Percentiles rank a stretch among this genome's conserved stretches.
Evolutionary conservation across 352 stramenopile genomes (phyloP).

Genomic region (Phytophthora hybrid): DNA sequence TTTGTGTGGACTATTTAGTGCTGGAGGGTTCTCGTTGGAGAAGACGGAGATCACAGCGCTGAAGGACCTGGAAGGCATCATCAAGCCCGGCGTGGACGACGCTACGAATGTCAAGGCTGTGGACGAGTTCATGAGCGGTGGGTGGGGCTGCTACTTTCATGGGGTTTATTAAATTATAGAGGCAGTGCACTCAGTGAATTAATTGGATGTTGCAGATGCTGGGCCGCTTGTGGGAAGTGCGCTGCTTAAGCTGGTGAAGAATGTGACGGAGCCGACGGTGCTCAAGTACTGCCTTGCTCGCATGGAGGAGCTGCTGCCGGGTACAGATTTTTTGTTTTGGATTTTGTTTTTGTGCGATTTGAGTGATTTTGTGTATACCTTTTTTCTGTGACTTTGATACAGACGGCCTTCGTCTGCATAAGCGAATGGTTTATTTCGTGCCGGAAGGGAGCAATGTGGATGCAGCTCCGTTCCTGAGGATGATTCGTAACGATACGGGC

Average conservation of each 20-base stretch:
- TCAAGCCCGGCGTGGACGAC: conserved; percentile 72
- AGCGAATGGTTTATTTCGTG: conserved; percentile 83
- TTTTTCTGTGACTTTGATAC: background rate
- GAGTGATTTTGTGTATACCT: conserved; percentile 7
- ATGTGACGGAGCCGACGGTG: conserved; percentile 89
- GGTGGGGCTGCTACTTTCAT: background rate
- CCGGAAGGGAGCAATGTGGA: conserved; percentile 79
- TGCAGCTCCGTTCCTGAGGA: conserved; percentile 80
- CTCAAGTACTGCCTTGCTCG: conserved; percentile 88
- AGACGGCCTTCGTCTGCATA: conserved; percentile 84
- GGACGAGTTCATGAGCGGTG: conserved; percentile 76
- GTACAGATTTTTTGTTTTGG: conserved; percentile 32
- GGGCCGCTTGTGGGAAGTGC: conserved; percentile 65
- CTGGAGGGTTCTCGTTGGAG: conserved; percentile 83
- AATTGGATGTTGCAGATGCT: conserved; percentile 49
- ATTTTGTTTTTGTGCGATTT: background rate
- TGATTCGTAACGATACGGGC: conserved; percentile 87
- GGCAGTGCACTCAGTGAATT: background rate
- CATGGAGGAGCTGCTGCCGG: conserved; percentile 88
- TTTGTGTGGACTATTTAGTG: conserved; percentile 33
- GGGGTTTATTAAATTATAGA: background rate
- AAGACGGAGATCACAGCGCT: conserved; percentile 88
- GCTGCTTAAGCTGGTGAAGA: conserved; percentile 88
- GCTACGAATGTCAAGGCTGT: conserved; percentile 67
- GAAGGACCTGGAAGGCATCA: conserved; percentile 83